Evolutionary conservation across 176 grass and related monocot species (phyloP).

Genomic region (bread wheat (Triticum aestivum)): IWGSC_CS_RefSeq_v2.1 NC_057797.1:707223594-707224093

Average conservation of each 20-base stretch:
- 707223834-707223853: neutral
- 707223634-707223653: neutral
- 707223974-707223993: neutral
- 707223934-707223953: neutral
- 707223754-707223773: neutral
- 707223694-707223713: too few relatives aligned
- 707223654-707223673: too few relatives aligned
- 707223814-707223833: neutral
- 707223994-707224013: too few relatives aligned
- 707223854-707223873: neutral
- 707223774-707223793: neutral
- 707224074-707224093: neutral
- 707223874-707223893: neutral
- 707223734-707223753: neutral
- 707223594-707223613: neutral
- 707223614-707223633: neutral
- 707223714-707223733: slow-evolving; percentile 12
- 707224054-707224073: too few relatives aligned
- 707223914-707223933: neutral
- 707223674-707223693: too few relatives aligned
- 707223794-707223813: neutral
- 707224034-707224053: neutral
- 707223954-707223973: slow-evolving; percentile 8
- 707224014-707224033: neutral
- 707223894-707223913: neutral